Percentiles rank a stretch among this genome's conserved stretches.
phyloP scores from a whole-genome alignment of 495 filamentous ascomycete species.

The Saxispiralis lemnorum region DNA sequence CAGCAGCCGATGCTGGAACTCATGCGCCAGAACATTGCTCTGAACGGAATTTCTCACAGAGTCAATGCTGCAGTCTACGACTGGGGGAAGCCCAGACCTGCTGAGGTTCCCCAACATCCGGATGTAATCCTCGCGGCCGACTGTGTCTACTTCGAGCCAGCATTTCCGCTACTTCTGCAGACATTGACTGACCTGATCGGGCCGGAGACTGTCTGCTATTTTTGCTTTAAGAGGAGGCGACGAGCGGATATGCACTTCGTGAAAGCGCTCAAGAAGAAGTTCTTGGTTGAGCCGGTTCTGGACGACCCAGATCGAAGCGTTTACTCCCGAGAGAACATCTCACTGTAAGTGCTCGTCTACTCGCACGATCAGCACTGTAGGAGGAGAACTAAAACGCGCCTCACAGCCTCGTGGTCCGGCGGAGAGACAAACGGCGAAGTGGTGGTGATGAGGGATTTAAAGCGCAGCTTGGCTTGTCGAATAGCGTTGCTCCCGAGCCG shows the following conservation, averaged over 20 bases:
- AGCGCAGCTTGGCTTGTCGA: too few relatives aligned
- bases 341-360: conserved; percentile 22
- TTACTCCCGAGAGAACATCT: conserved; percentile 30
- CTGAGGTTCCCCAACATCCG: conserved; percentile 36
- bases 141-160: conserved; percentile 92
- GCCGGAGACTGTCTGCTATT: conserved; percentile 51
- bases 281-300: conserved; percentile 27
- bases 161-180: conserved; percentile 67
- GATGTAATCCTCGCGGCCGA: conserved; percentile 70
- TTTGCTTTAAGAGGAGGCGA: conserved; percentile 85
- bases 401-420: too few relatives aligned
- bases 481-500: too few relatives aligned
- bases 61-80: conserved; percentile 50
- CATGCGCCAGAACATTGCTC: conserved; percentile 63
- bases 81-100: conserved; percentile 43
- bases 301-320: conserved; percentile 27
- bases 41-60: conserved; percentile 51
- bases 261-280: conserved; percentile 28
- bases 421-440: too few relatives aligned
- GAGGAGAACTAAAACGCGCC: too few relatives aligned
- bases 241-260: conserved; percentile 34
- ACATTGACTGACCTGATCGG: conserved; percentile 43
- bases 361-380: background rate
- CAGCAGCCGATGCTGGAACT: conserved; percentile 65
- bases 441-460: background rate